Base-by-base conservation (phyloP, 352 stramenopile genomes). In the Phytopythium boreale region DNA sequence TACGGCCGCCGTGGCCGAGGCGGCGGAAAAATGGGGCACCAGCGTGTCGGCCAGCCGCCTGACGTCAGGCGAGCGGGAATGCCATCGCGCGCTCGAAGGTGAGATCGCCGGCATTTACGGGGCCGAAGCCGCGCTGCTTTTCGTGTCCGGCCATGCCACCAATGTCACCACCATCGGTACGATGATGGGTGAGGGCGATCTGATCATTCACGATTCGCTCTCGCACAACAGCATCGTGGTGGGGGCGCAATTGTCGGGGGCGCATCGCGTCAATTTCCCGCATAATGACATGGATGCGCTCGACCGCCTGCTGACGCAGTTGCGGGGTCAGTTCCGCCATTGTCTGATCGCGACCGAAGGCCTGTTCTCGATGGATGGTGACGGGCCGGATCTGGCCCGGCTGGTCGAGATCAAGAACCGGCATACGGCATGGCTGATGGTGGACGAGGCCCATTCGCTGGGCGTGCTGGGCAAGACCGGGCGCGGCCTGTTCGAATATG, bases 331-430 rank as follows among this genome's bases (percentile, higher is more conserved):
- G 53, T 47, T 59, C 53, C 29, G 29, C 29, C 29, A 59, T 43
- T 43, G 53, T 14, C 93, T 72, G 41, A 74, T 81, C 36, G 68
- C 75, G 64, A 72, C 75, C 19, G 74, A 81, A 52, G 70, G 74
- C 20, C 63, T 78, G 9, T 78, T 76, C 68, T 78, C 70, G 47
- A 80, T 80, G 73, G 73, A 78, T 41, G 73, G 73, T 36, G 73
- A 80, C 43, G 63, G 75, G 24, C 64, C 65, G 11, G 39, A 76
- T 39, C 57, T 80, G 22, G 31, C 31, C 4, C 63, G 64, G 64
- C 69, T 80, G 41, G 69, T 80, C 20, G 67, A 59, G 51, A 65
- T 80, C 56, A 76, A 76, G 64, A 74, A 77, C 50, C 22, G 68
- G 60, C 67, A 78, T 56, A 81, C 75, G 70, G 69, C 61, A 17